phyloP scores from a whole-genome alignment of 2,329 filamentous ascomycete species.

The Talaromyces sp. region DNA sequence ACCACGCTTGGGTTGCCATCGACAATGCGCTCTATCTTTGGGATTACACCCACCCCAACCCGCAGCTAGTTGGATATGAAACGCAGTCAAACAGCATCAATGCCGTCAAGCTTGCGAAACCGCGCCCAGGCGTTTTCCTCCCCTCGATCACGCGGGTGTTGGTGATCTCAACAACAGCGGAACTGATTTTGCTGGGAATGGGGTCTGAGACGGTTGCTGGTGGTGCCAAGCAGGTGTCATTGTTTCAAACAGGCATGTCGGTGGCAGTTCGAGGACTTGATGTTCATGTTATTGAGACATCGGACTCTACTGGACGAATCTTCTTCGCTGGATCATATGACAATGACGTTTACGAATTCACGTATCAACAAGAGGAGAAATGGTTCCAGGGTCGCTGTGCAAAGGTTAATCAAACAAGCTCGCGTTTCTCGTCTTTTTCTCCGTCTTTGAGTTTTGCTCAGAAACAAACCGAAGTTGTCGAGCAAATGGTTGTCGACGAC shows the following conservation, averaged over 20 bases:
- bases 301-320: slow-evolving; percentile 73
- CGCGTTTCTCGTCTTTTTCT: slow-evolving; percentile 58
- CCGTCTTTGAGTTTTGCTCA: slow-evolving; percentile 37
- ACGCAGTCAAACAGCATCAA: slow-evolving; percentile 84
- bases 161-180: slow-evolving; percentile 77
- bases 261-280: slow-evolving; percentile 69
- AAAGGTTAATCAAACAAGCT: slow-evolving; percentile 81
- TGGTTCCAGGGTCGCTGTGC: slow-evolving; percentile 90
- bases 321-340: slow-evolving; percentile 81
- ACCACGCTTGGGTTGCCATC: slow-evolving; percentile 92
- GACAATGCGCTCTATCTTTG: slow-evolving; percentile 95
- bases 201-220: slow-evolving; percentile 58
- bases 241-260: slow-evolving; percentile 87
- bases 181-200: slow-evolving; percentile 83
- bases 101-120: slow-evolving; percentile 79
- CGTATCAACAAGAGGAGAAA: slow-evolving; percentile 93
- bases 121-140: slow-evolving; percentile 82
- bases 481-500: slow-evolving; percentile 82
- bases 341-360: slow-evolving; percentile 87
- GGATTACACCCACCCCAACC: slow-evolving; percentile 93
- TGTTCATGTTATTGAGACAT: slow-evolving; percentile 72
- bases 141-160: slow-evolving; percentile 79
- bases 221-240: slow-evolving; percentile 65
- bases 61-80: slow-evolving; percentile 86
- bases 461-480: slow-evolving; percentile 56